Evolutionary conservation across 495 filamentous ascomycete species (phyloP), one percentile per base, ranked within the genome.

Genomic region (Penicillium chermesinum): DNA sequence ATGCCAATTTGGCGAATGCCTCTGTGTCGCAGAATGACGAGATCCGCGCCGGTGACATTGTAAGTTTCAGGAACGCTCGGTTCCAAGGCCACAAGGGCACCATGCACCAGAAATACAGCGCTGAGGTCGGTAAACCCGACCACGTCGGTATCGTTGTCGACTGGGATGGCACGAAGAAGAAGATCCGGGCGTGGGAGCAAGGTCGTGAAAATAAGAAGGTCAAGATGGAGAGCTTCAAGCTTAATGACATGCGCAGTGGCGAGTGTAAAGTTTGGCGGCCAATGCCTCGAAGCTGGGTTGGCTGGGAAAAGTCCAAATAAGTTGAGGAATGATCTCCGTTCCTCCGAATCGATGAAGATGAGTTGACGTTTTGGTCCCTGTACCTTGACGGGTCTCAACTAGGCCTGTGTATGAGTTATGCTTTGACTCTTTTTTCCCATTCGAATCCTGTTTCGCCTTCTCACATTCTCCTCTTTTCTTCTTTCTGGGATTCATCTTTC

Each of bases 161-260:
- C 62, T 98, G 93, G 93, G 93, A 98, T 64, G 93, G 93, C 22
- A 95, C 89, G 19, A 95, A 96, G 77, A 96, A 96, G 80, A 95
- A 96, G 77, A 85, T 98, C 30, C 72, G 91, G 33, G 91, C 84
- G 0, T 97, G 88, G 87, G 93, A 98, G 61, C 93, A 98, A 61
- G 93, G 91, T 0, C 73, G 93, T 22, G 93, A 97, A 69, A 91
- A 83, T 62, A 93, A 85, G 71, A 97, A 96, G 73, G 87, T 94
- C 32, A 94, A 91, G 72, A 70, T 87, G 46, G 91, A 97, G 73
- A 90, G 88, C 64, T 97, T 87, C 64, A 90, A 91, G 71, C 74
- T 98, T 42, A 89, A 88, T 32, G 93, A 98, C 70, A 59, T 98
- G 58, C 77, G 87, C 62, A 91, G 85, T 66, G 93, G 93, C 9